Evolutionary conservation across 2,329 filamentous ascomycete species (phyloP).

Genomic region (Blastomyces gilchristii): DNA sequence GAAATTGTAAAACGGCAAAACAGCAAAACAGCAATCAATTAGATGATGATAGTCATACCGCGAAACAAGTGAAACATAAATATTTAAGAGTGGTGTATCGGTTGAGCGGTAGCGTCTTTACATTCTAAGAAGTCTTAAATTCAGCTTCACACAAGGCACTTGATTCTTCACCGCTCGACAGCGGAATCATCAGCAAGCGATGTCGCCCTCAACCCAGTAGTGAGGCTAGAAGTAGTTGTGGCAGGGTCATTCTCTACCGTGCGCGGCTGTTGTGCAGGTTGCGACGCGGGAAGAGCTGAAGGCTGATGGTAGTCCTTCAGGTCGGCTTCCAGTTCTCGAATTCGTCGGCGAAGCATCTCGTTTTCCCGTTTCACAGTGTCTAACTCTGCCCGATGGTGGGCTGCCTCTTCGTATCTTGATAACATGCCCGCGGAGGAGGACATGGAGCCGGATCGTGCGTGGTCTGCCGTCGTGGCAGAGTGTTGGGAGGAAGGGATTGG

Average conservation of each 20-base stretch:
- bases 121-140: neutral
- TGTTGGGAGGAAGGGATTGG: slow-evolving; percentile 5
- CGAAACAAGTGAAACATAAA: too few species aligned
- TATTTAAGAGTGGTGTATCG: neutral
- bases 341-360: slow-evolving; percentile 34
- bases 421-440: slow-evolving; percentile 24
- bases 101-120: neutral
- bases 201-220: slow-evolving; percentile 12
- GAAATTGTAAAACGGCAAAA: neutral
- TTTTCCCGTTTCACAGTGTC: slow-evolving; percentile 39
- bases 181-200: slow-evolving; percentile 12
- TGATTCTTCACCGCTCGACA: slow-evolving; percentile 7
- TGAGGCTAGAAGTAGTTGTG: slow-evolving; percentile 12
- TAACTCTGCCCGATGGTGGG: slow-evolving; percentile 34
- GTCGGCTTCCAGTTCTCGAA: slow-evolving; percentile 35
- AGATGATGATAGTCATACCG: neutral
- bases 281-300: neutral
- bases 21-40: neutral
- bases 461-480: slow-evolving; percentile 13
- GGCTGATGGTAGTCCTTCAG: slow-evolving; percentile 26
- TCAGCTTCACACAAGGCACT: neutral
- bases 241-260: neutral
- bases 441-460: slow-evolving; percentile 20
- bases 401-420: slow-evolving; percentile 35
- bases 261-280: slow-evolving; percentile 8